Evolutionary conservation across 345 rosid species (phyloP).

Genomic region (Raphanus sativus): DNA sequence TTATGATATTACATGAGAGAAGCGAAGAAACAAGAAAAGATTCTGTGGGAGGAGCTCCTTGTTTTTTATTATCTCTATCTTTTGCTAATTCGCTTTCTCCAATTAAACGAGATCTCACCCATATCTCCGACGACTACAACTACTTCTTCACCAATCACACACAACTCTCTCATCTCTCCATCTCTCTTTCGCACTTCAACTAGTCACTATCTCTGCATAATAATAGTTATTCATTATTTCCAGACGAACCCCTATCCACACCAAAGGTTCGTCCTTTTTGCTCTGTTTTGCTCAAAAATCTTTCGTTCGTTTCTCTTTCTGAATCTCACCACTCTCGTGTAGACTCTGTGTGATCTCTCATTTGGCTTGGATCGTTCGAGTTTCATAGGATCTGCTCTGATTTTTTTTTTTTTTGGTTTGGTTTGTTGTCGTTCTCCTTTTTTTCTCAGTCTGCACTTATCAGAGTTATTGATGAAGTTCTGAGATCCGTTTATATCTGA

Average conservation of each 20-base stretch:
- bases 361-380: neutral
- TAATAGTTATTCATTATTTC: neutral
- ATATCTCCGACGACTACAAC: constrained; percentile 16
- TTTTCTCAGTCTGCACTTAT: constrained; percentile 7
- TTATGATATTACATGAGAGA: neutral
- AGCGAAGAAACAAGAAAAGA: constrained; percentile 29
- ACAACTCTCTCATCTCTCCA: constrained; percentile 3
- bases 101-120: constrained; percentile 49
- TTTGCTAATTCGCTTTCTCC: constrained; percentile 26
- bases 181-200: constrained; percentile 20
- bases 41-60: constrained; percentile 34
- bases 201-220: constrained; percentile 7
- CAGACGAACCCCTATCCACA: neutral
- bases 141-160: constrained; percentile 20
- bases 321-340: neutral
- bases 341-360: constrained; percentile 4
- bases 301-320: neutral
- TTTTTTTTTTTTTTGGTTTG: neutral
- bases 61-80: constrained; percentile 2
- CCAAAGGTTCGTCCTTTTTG: constrained; percentile 33
- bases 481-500: constrained; percentile 7
- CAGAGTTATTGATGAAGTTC: neutral
- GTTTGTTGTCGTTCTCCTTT: neutral
- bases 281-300: constrained; percentile 1
- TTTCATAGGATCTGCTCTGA: neutral